These are phyloP conservation scores for Rhododendron simsii DNA, from an alignment of 148 eudicot species.

Conservation along the genomic window DNA sequence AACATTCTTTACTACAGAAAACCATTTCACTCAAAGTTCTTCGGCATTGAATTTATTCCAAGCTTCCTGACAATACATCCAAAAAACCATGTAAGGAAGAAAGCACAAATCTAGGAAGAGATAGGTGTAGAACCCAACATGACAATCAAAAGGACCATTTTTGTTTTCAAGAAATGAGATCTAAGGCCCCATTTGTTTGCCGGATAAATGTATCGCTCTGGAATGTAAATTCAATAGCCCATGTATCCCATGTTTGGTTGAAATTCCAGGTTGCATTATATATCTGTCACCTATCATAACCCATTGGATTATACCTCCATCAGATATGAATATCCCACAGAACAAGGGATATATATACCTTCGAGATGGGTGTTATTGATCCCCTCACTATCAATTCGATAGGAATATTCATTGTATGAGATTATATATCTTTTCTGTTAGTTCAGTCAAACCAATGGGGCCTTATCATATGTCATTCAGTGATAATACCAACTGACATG, in stretches of 20 bases:
- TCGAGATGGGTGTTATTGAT: not conserved
- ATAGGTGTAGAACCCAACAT: not conserved
- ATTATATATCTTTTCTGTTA: not conserved
- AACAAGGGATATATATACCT: not conserved
- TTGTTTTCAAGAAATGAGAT: not conserved
- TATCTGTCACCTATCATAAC: not conserved
- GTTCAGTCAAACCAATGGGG: not conserved
- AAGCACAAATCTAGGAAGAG: not conserved
- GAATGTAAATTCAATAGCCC: not conserved
- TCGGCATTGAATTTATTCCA: slow-evolving; percentile 52
- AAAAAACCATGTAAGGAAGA: not conserved
- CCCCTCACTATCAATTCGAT: not conserved
- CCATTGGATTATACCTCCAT: not conserved
- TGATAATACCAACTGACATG: not conserved
- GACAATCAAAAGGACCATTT: not conserved
- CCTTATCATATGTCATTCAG: not conserved
- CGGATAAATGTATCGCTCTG: not conserved
- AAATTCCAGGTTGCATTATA: not conserved
- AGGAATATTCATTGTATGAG: not conserved
- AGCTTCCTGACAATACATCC: slow-evolving; percentile 32
- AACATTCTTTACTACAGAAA: not conserved
- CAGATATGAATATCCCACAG: not conserved
- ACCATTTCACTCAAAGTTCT: slow-evolving; percentile 21
- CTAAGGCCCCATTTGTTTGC: not conserved
- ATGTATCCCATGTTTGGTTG: not conserved